A percentile compares a stretch with the other conserved stretches of the same genome.
phyloP scores from a whole-genome alignment of 495 filamentous ascomycete genomes.

The Podospora pseudopauciseta region DNA sequence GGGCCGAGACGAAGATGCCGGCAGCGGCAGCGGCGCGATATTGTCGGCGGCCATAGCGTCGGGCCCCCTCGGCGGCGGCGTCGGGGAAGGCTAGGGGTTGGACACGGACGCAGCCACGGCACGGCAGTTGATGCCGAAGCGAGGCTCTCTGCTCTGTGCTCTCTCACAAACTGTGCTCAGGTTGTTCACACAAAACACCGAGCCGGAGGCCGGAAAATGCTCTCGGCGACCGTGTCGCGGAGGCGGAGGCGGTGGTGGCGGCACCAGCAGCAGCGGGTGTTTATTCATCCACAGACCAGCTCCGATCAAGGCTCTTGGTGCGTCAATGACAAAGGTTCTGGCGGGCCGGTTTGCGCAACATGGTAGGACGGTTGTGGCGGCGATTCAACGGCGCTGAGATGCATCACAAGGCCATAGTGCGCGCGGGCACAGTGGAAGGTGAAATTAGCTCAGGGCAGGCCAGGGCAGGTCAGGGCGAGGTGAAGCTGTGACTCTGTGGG shows the following conservation, averaged over 20 bases:
- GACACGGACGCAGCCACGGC: not conserved
- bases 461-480: not conserved
- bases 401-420: conserved; percentile 37
- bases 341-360: conserved; percentile 32
- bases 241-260: conserved; percentile 9
- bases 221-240: not conserved
- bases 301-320: conserved; percentile 24
- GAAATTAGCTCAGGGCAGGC: conserved; percentile 9
- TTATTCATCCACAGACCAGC: conserved; percentile 25
- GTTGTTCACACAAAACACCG: not conserved
- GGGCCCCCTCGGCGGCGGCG: not conserved
- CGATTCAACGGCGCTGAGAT: conserved; percentile 23
- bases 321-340: conserved; percentile 29
- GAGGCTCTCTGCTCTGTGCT: not conserved
- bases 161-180: not conserved
- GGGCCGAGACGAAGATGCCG: conserved; percentile 22
- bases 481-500: not conserved
- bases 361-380: conserved; percentile 22
- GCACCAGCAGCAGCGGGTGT: conserved; percentile 17
- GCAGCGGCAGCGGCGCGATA: conserved; percentile 23
- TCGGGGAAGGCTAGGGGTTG: not conserved
- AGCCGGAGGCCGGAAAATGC: not conserved
- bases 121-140: not conserved
- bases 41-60: conserved; percentile 32
- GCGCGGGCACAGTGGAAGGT: conserved; percentile 14